Base-by-base conservation (phyloP, 495 filamentous ascomycete species). In the Pyrenula massariospora region DNA sequence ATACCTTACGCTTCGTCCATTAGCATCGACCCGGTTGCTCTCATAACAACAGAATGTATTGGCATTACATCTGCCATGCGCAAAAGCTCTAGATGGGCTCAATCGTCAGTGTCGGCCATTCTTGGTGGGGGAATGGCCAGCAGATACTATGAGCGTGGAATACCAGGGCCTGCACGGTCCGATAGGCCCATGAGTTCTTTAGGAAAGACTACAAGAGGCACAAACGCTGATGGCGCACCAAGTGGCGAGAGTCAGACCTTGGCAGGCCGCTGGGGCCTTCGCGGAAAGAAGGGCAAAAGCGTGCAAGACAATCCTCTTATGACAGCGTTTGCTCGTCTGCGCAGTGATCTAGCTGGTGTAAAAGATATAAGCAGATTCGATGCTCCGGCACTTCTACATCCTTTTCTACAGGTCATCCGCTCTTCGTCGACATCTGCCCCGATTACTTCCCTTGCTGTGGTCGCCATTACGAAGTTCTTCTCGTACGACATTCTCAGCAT, bases 31-130 rank as follows among this genome's bases (percentile, higher is more conserved):
- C 91, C 93, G 2, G 89, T 96, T 55, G 91, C 94, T 49, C 72
- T 99, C 58, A 91, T 99, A 63, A 94, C 92, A 24, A 95, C 94
- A 72, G 93, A 99, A 86, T 99, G 94, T 68, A 97, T 99, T 68
- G 87, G 90, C 42, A 91, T 99, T 70, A 96, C 93, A 23, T 95
- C 91, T 62, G 91, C 91, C 24, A 95, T 99, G 86, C 89, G 94
- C 63, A 99, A 99, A 74, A 87, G 96, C 81, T 85, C 89, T 59
- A 84, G 94, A 58, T 97, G 91, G 84, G 89, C 90, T 50, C 92
- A 97, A 69, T 96, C 91, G 49, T 96, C 91, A 21, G 94, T 99
- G 54, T 87, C 94, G 55, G 90, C 91, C 54, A 99, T 99, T 60
- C 78, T 99, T 25, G 92, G 92, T 57, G 89, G 89, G 56, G 82